Evolutionary conservation across 2,329 filamentous ascomycete species (phyloP), one percentile per base, ranked within the genome.

Genomic region (Ramularia endophylla): DNA sequence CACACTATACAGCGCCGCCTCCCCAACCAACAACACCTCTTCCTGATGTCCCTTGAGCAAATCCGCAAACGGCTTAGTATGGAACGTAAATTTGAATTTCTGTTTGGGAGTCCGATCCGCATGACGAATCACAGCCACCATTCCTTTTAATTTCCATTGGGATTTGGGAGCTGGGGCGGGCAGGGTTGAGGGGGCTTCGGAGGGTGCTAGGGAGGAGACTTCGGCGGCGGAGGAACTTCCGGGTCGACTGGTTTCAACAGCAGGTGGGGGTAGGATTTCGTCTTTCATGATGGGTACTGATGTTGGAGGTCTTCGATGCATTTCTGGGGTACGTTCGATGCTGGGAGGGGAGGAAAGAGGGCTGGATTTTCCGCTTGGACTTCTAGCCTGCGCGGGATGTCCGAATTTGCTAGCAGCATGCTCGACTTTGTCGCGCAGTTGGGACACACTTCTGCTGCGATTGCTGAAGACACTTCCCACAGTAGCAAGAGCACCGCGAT

Each of bases 21-120:
- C 88, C 7, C 90, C 90, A 51, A 95, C 92, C 16, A 98, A 76
- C 2, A 98, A 74, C 1, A 98, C 92, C 61, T 98, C 92, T 64
- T 97, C 90, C 57, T 94, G 87, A 57, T 98, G 90, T 0, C 92
- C 92, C 61, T 90, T 94, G 30, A 98, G 77, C 3, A 98, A 73
- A 50, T 94, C 86, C 49, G 98, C 89, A 58, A 98, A 98, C 0
- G 92, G 92, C 48, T 89, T 87, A 0, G 88, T 94, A 60, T 98
- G 92, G 56, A 98, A 97, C 0, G 92, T 98, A 58, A 97, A 98
- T 63, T 98, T 98, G 73, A 95, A 95, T 63, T 98, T 98, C 58
- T 98, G 92, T 67, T 98, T 98, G 2, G 92, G 92, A 1, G 92
- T 98, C 42, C 92, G 83, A 67, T 98, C 92, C 2, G 94, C 94